A percentile compares a stretch with the other conserved stretches of the same genome.
These are phyloP conservation scores for Emmonsiellopsis sp. DNA, from an alignment of 2,329 filamentous ascomycete species.

Conservation along the genomic window DNA sequence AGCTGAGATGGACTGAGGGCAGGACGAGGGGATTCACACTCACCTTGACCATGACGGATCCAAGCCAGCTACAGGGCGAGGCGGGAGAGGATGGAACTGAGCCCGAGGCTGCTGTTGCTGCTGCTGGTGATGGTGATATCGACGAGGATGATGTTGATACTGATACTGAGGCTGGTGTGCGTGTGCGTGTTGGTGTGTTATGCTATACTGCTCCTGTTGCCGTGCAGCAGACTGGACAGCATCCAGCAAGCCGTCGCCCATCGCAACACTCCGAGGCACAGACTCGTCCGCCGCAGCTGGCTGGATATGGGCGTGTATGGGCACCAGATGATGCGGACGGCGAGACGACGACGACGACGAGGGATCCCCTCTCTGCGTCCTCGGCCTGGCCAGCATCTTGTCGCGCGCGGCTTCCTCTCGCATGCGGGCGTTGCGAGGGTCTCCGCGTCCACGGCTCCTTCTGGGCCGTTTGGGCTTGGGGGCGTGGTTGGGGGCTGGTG, in stretches of 20 bases:
- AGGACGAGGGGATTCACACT: too few relatives aligned
- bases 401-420: background rate
- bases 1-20: too few relatives aligned
- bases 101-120: background rate
- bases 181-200: background rate
- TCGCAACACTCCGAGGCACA: background rate
- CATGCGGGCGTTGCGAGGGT: slow-evolving; percentile 8
- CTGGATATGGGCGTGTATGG: background rate
- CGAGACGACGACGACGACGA: background rate
- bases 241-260: background rate
- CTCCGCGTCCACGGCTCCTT: slow-evolving; percentile 5
- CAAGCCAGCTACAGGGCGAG: background rate
- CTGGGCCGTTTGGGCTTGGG: background rate
- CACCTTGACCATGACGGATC: too few relatives aligned
- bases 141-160: background rate
- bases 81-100: background rate
- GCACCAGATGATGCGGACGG: background rate
- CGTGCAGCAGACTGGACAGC: background rate
- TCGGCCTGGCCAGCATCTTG: background rate
- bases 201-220: background rate
- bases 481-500: too few relatives aligned
- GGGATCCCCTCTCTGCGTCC: background rate
- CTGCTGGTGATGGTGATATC: background rate
- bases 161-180: background rate
- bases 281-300: background rate